A percentile compares a stretch with the other conserved stretches of the same genome.
phyloP scores from a whole-genome alignment of 257 asterid genomes.

The Craterostigma plantagineum region DNA sequence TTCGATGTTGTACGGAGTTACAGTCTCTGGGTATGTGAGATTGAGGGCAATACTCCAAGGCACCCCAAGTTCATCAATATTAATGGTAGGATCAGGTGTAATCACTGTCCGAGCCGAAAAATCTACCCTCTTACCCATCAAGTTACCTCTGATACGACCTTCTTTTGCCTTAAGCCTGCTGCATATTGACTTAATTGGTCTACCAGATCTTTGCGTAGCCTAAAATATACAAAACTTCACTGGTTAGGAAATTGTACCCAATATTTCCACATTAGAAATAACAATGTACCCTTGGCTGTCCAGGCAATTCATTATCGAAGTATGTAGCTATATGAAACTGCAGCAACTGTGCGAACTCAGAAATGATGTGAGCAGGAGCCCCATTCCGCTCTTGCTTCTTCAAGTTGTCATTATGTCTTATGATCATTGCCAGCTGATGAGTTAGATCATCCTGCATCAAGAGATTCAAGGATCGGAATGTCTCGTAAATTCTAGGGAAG shows the following conservation, averaged over 20 bases:
- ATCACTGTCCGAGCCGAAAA: slow-evolving; percentile 98
- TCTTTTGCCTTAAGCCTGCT: slow-evolving; percentile 97
- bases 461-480: slow-evolving; percentile 12
- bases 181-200: slow-evolving; percentile 94
- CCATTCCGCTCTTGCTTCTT: slow-evolving; percentile 97
- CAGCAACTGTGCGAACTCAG: slow-evolving; percentile 92
- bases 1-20: slow-evolving; percentile 96
- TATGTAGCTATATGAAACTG: slow-evolving; percentile 99
- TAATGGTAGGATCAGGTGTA: slow-evolving; percentile 97
- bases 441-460: slow-evolving; percentile 88
- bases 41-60: slow-evolving; percentile 99
- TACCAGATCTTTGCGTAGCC: slow-evolving; percentile 99
- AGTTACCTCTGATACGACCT: slow-evolving; percentile 94
- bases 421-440: slow-evolving; percentile 96
- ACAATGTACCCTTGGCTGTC: slow-evolving; percentile 78
- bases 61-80: slow-evolving; percentile 89
- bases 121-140: slow-evolving; percentile 98
- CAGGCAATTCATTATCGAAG: slow-evolving; percentile 94
- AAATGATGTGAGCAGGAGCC: slow-evolving; percentile 95
- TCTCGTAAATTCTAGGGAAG: neutral
- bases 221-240: slow-evolving; percentile 12
- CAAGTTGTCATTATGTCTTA: slow-evolving; percentile 89
- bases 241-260: slow-evolving; percentile 7
- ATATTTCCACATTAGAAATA: too few relatives aligned
- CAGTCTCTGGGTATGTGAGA: slow-evolving; percentile 98